Percentiles rank a stretch among this genome's conserved stretches.
Evolutionary conservation across 2,329 filamentous ascomycete species (phyloP).

Genomic region (Arthrobotrys sphaeroides): DNA sequence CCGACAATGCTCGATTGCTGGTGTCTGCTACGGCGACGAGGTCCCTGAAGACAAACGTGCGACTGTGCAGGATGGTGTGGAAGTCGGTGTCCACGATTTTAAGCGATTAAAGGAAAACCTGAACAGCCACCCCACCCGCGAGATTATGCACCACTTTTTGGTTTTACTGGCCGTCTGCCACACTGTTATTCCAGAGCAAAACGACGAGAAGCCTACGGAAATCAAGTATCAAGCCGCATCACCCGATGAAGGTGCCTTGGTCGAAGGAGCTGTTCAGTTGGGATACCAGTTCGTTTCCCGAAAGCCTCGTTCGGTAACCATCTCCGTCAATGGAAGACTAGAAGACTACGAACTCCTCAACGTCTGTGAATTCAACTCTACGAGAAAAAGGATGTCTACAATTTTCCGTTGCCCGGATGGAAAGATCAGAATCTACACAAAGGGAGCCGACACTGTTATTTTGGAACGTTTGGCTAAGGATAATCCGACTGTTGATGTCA

Average conservation of each 20-base stretch:
- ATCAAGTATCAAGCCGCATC: conserved; percentile 99
- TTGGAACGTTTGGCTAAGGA: conserved; percentile 80
- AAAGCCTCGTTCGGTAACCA: conserved; percentile 87
- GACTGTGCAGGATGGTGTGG: conserved; percentile 77
- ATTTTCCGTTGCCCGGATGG: conserved; percentile 97
- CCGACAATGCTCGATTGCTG: conserved; percentile 90
- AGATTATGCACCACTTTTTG: conserved; percentile 83
- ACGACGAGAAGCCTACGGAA: conserved; percentile 76
- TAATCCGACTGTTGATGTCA: conserved; percentile 88
- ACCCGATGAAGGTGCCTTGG: conserved; percentile 94
- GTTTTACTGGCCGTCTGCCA: conserved; percentile 88
- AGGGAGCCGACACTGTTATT: conserved; percentile 97
- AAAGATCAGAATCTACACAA: conserved; percentile 91
- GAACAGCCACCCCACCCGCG: conserved; percentile 68
- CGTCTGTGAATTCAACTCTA: conserved; percentile 99
- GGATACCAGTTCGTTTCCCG: conserved; percentile 91
- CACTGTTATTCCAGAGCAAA: conserved; percentile 92
- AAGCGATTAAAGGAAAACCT: conserved; percentile 77
- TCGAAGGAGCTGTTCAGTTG: conserved; percentile 84
- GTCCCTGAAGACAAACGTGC: conserved; percentile 89
- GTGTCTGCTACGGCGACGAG: conserved; percentile 91
- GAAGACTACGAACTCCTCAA: conserved; percentile 89
- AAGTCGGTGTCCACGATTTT: conserved; percentile 85
- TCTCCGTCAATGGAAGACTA: conserved; percentile 76
- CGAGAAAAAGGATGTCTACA: conserved; percentile 95